Evolutionary conservation across 2,329 filamentous ascomycete species (phyloP), one percentile per base, ranked within the genome.

Genomic region (Arthroderma sp.): DNA sequence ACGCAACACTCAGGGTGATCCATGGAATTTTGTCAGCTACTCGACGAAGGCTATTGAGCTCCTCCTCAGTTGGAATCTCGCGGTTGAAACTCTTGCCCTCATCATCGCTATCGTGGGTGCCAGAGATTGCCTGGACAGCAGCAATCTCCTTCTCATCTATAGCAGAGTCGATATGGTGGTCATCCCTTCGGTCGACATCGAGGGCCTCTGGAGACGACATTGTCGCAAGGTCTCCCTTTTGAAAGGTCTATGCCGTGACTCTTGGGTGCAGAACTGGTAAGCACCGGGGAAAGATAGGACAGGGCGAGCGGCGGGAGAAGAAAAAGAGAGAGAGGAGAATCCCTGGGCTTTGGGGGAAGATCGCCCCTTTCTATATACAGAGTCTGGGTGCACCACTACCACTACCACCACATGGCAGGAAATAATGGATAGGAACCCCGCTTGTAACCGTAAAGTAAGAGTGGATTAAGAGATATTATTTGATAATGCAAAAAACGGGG

Each of bases 1-100:
- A 78, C 40, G 80, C 81, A 48, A 87, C 75, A 28, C 77, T 79
- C 64, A 78, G 86, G 47, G 80, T 74, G 44, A 71, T 66, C 72
- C 73, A 78, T 40, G 78, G 77, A 49, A 86, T 75, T 2, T 51
- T 47, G 7, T 56, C 61, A 1, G 60, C 45, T 1, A 66, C 56
- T 33, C 63, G 59, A 29, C 62, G 63, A 15, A 67, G 53, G 4
- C 51, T 57, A 4, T 37, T 34, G 31, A 65, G 29, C 30, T 67
- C 64, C 31, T 64, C 62, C 0, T 55, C 52, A 2, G 56, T 64
- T 5, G 65, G 62, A 34, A 29, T 4, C 10, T 43, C 39, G 5
- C 36, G 42, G 30, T 42, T 40, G 27, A 50, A 45, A 11, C 42
- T 43, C 9, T 29, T 36, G 32, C 32, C 39, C 31, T 50, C 43